Conservation (phyloP, 768 basidiomycete genomes). For the Tylopilus intermedius region DNA sequence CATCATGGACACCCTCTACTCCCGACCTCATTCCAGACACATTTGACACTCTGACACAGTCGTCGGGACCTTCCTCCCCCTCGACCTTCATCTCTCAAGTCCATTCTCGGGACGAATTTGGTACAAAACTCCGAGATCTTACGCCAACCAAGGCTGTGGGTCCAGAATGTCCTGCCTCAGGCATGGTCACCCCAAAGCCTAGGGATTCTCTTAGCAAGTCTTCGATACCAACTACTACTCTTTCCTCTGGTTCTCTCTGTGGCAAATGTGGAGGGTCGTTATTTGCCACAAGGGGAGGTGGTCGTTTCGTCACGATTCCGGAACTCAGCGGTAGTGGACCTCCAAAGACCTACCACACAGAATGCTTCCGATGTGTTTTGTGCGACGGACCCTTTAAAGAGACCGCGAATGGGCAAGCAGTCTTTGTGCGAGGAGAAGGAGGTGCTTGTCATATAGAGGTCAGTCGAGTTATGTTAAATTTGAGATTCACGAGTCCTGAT, state of each 20-base stretch:
- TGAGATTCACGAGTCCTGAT: background rate
- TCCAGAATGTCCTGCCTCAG: slow-evolving; percentile 14
- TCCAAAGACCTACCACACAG: slow-evolving; percentile 63
- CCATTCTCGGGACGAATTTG: slow-evolving; percentile 10
- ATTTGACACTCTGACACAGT: slow-evolving; percentile 55
- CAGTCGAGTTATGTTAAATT: slow-evolving; percentile 3
- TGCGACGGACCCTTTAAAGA: slow-evolving; percentile 66
- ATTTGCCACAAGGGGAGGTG: slow-evolving; percentile 52
- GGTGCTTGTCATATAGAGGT: slow-evolving; percentile 70
- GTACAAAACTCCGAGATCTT: slow-evolving; percentile 6
- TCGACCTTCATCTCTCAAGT: slow-evolving; percentile 33
- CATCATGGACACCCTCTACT: slow-evolving; percentile 41
- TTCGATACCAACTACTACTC: slow-evolving; percentile 28
- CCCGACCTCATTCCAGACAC: slow-evolving; percentile 59
- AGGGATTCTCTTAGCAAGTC: slow-evolving; percentile 23
- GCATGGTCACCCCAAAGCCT: slow-evolving; percentile 28
- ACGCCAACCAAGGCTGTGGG: slow-evolving; percentile 3
- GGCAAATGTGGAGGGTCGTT: slow-evolving; percentile 55
- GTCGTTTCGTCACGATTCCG: slow-evolving; percentile 70
- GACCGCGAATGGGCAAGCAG: slow-evolving; percentile 53
- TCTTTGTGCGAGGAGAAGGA: slow-evolving; percentile 61
- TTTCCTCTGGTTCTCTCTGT: slow-evolving; percentile 46
- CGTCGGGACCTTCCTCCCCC: slow-evolving; percentile 52
- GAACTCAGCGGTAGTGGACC: slow-evolving; percentile 37
- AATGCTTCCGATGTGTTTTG: slow-evolving; percentile 70